Evolutionary conservation across 768 basidiomycete species (phyloP).

Genomic region (Mrakia blollopis): DNA sequence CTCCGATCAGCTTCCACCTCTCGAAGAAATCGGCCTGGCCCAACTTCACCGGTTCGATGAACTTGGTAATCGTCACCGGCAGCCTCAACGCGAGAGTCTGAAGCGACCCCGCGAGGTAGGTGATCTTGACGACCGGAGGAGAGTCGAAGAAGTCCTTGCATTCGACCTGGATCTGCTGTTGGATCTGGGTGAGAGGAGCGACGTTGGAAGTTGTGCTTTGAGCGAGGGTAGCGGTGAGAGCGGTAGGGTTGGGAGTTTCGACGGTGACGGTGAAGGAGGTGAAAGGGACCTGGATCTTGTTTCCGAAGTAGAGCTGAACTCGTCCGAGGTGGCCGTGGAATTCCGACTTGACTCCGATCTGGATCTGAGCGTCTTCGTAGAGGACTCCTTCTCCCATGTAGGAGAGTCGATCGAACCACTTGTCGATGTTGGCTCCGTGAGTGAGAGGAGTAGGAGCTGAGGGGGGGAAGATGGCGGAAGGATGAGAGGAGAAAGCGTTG

Average conservation of each 20-base stretch:
- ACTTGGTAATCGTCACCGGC: constrained; percentile 83
- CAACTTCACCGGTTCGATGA: constrained; percentile 87
- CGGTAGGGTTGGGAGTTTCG: constrained; percentile 62
- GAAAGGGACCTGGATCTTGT: constrained; percentile 84
- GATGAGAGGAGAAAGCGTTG: not conserved
- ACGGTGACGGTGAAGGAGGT: constrained; percentile 84
- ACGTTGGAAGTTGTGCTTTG: constrained; percentile 49
- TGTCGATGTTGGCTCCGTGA: constrained; percentile 62
- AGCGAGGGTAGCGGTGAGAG: constrained; percentile 60
- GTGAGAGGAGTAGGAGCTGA: constrained; percentile 54
- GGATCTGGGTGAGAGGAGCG: constrained; percentile 75
- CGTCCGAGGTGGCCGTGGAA: constrained; percentile 94
- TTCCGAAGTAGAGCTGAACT: constrained; percentile 89
- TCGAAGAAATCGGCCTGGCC: constrained; percentile 86
- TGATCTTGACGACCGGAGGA: constrained; percentile 70
- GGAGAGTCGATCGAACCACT: constrained; percentile 80
- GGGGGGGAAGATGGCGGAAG: constrained; percentile 10
- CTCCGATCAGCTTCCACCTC: constrained; percentile 95
- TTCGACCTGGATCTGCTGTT: constrained; percentile 88
- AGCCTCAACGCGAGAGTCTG: constrained; percentile 77
- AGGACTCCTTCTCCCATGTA: constrained; percentile 79
- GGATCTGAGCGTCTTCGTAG: constrained; percentile 91
- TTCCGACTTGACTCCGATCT: constrained; percentile 92
- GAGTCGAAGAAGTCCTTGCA: constrained; percentile 79
- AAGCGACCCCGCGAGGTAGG: constrained; percentile 87